These are phyloP conservation scores for Cylindrotheca fusiformis DNA, from an alignment of 108 stramenopile species.

Conservation along the genomic window DNA sequence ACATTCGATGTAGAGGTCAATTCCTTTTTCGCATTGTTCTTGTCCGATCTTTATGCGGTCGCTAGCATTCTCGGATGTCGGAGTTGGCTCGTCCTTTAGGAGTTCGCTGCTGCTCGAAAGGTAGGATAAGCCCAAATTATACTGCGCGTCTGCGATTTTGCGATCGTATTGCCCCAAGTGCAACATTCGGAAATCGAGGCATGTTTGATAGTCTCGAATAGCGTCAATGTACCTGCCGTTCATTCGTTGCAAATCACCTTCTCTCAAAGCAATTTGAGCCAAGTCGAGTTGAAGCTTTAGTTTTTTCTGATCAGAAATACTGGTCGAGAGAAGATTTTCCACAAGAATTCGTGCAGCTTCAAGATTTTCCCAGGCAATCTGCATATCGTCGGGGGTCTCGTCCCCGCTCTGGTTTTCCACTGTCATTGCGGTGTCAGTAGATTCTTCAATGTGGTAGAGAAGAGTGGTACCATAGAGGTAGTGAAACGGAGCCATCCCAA, in stretches of 20 bases:
- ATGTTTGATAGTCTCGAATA: slow-evolving; percentile 59
- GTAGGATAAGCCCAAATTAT: slow-evolving; percentile 60
- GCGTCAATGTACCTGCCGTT: slow-evolving; percentile 58
- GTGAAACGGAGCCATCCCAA: slow-evolving; percentile 67
- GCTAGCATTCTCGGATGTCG: slow-evolving; percentile 7
- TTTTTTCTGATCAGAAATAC: neutral
- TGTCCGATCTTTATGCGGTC: slow-evolving; percentile 8
- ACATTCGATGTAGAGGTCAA: slow-evolving; percentile 59
- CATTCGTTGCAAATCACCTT: slow-evolving; percentile 71
- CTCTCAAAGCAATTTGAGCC: slow-evolving; percentile 70
- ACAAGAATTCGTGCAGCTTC: slow-evolving; percentile 72
- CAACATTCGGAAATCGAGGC: slow-evolving; percentile 36
- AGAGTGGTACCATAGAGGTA: slow-evolving; percentile 88
- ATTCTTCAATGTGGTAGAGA: slow-evolving; percentile 82
- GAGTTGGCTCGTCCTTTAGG: slow-evolving; percentile 17
- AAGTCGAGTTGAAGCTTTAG: slow-evolving; percentile 48
- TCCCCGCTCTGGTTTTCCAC: slow-evolving; percentile 14
- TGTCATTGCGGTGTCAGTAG: slow-evolving; percentile 29
- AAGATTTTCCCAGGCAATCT: slow-evolving; percentile 89
- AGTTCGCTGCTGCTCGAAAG: slow-evolving; percentile 25
- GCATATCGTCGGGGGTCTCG: slow-evolving; percentile 53
- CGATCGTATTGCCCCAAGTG: slow-evolving; percentile 47
- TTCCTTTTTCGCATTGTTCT: slow-evolving; percentile 40
- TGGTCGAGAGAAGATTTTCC: slow-evolving; percentile 20
- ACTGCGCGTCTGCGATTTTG: slow-evolving; percentile 74